These are phyloP conservation scores for Termitomyces sp. DNA, from an alignment of 768 basidiomycete species.

Conservation along the genomic window DNA sequence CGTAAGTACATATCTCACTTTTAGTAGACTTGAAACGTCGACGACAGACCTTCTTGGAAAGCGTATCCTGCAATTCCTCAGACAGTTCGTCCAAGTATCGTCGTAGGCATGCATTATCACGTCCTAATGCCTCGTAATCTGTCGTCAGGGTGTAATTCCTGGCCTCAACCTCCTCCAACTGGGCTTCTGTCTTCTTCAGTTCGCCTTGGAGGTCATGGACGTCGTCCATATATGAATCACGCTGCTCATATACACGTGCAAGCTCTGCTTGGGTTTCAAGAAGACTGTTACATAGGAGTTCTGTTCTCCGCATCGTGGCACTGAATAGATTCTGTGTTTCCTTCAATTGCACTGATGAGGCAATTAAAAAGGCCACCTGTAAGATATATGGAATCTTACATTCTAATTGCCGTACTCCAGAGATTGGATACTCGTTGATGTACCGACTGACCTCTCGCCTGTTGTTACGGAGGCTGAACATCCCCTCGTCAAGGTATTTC, in stretches of 20 bases:
- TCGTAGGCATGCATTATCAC: conserved; percentile 5
- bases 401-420: background rate
- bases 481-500: background rate
- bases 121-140: conserved; percentile 5
- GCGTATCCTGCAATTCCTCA: background rate
- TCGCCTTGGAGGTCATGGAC: background rate
- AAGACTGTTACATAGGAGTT: background rate
- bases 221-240: background rate
- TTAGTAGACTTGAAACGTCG: background rate
- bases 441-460: background rate
- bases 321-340: background rate
- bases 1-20: background rate
- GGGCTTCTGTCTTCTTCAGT: background rate
- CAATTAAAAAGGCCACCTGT: background rate
- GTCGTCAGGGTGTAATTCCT: conserved; percentile 1
- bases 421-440: background rate
- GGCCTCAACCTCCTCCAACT: conserved; percentile 5
- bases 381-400: background rate
- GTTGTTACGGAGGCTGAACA: background rate
- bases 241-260: background rate
- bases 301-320: background rate
- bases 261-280: background rate
- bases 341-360: background rate
- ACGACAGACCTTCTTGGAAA: conserved; percentile 1
- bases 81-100: background rate